Evolutionary conservation across 2,329 filamentous ascomycete species (phyloP), one percentile per base, ranked within the genome.

Genomic region (Incumbomyces delicatus): DNA sequence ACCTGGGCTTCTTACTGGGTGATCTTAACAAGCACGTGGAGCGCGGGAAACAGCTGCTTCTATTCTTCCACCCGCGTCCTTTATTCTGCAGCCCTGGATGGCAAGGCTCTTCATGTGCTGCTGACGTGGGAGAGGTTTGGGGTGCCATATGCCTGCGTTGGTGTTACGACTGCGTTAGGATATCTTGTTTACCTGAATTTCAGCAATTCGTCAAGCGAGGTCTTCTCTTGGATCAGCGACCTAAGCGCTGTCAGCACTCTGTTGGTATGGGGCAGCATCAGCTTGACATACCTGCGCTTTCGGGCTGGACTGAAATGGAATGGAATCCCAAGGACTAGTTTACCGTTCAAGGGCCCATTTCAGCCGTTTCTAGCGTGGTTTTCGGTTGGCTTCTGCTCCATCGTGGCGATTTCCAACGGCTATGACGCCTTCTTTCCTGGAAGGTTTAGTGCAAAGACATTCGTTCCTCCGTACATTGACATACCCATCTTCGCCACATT

Each of bases 1-100:
- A 3, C 81, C 83, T 0, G 79, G 78, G 4, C 76, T 89, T 46
- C 80, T 89, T 64, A 90, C 90, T 61, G 84, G 31, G 72, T 88
- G 18, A 81, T 89, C 55, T 72, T 88, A 53, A 85, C 80, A 0
- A 83, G 81, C 0, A 82, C 81, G 0, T 81, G 78, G 65, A 86
- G 81, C 0, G 74, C 82, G 0, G 79, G 76, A 0, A 87, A 87
- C 55, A 78, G 82, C 53, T 77, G 75, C 58, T 67, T 88, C 44
- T 72, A 74, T 57, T 68, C 70, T 2, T 71, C 69, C 11, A 75
- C 72, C 6, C 69, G 75, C 3, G 71, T 71, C 47, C 65, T 78
- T 10, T 76, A 74, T 52, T 63, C 63, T 27, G 56, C 68, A 1
- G 66, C 66, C 0, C 54, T 74, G 54, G 73, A 73, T 53, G 62